Evolutionary conservation across 2,329 filamentous ascomycete species (phyloP), one percentile per base, ranked within the genome.

Genomic region (Gaeumannomyces tritici): DNA sequence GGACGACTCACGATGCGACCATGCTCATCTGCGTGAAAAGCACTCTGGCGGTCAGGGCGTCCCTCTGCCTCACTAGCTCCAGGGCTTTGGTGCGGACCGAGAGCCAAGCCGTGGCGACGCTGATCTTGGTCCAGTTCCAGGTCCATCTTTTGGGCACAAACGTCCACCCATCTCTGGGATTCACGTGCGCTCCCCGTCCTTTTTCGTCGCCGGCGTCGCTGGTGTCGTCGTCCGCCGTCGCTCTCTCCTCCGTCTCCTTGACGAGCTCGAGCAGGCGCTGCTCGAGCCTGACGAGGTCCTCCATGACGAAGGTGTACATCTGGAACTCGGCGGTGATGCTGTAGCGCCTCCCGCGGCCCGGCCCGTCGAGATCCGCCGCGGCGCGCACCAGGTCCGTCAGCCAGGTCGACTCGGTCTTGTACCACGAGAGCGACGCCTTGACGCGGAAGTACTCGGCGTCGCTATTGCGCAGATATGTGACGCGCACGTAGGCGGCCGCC

Each of bases 1-100:
- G 31, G 57, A 6, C 5, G 29, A 69, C 72, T 65, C 66, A 75
- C 70, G 78, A 78, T 57, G 76, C 75, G 33, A 80, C 74, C 73
- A 80, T 77, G 70, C 76, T 79, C 72, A 78, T 77, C 67, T 81
- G 77, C 62, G 78, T 74, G 65, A 80, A 81, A 59, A 79, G 73
- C 55, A 81, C 77, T 51, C 77, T 71, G 9, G 72, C 73, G 1
- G 77, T 78, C 66, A 79, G 66, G 3, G 75, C 73, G 61, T 80
- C 77, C 58, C 78, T 73, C 70, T 80, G 77, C 29, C 77, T 72
- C 24, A 78, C 76, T 18, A 80, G 67, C 62, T 80, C 76, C 62
- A 80, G 64, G 3, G 77, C 76, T 64, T 79, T 79, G 11, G 73
- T 72, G 35, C 78, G 70, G 15, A 79, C 75, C 0, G 73, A 71